A percentile compares a stretch with the other conserved stretches of the same genome.
These are phyloP conservation scores for Halophytophthora batemanensis DNA, from an alignment of 352 stramenopile species.

Conservation along the genomic window DNA sequence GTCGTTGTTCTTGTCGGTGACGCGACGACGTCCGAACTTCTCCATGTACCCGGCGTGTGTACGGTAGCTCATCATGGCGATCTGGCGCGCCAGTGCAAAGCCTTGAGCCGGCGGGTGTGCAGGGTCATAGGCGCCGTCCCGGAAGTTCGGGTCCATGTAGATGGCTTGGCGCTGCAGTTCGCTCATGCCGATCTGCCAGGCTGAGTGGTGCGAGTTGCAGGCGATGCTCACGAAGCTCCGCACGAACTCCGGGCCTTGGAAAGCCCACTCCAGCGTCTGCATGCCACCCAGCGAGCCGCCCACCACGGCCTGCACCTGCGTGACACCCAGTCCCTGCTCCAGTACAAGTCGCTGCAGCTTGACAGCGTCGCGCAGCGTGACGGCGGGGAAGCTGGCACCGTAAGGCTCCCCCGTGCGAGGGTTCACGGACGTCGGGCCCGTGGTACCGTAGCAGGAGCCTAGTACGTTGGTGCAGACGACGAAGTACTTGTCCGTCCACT, in stretches of 20 bases:
- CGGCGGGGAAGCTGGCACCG: conserved; percentile 86
- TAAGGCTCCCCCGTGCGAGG: conserved; percentile 71
- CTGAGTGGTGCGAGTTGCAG: conserved; percentile 91
- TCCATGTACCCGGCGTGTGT: conserved; percentile 88
- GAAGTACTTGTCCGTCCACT: conserved; percentile 96
- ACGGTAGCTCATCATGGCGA: conserved; percentile 97
- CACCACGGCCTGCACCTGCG: conserved; percentile 88
- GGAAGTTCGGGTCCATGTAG: conserved; percentile 93
- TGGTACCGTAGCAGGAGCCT: conserved; percentile 94
- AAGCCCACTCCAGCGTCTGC: conserved; percentile 96
- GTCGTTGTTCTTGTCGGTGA: conserved; percentile 17
- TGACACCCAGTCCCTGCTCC: conserved; percentile 85
- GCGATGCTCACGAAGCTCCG: conserved; percentile 92
- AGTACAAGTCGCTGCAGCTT: conserved; percentile 88
- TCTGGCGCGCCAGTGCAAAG: conserved; percentile 91
- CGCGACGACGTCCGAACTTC: conserved; percentile 89
- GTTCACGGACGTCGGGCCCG: conserved; percentile 80
- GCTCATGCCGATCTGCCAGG: conserved; percentile 96
- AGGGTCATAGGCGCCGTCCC: conserved; percentile 71
- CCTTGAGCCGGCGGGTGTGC: conserved; percentile 66
- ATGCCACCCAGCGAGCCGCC: conserved; percentile 96
- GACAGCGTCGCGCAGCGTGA: conserved; percentile 94
- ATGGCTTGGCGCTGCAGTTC: conserved; percentile 96
- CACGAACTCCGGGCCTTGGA: conserved; percentile 83
- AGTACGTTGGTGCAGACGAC: conserved; percentile 96